phyloP scores from a whole-genome alignment of 2,329 filamentous ascomycete genomes.

The Sporothrix pallida region DNA sequence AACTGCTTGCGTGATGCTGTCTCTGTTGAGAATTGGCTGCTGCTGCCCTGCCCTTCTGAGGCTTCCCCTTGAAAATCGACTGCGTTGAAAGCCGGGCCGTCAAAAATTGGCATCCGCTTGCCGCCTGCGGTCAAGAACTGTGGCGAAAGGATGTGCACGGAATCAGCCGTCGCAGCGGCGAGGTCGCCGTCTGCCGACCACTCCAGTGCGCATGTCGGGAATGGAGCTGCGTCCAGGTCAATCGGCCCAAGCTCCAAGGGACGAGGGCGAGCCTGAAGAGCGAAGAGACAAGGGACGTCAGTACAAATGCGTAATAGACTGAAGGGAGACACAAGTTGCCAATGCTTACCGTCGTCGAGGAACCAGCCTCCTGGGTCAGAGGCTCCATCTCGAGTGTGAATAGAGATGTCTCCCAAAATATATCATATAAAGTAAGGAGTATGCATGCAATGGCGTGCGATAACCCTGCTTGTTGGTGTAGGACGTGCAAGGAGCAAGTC shows the following conservation, averaged over 20 bases:
- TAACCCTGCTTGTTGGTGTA: neutral
- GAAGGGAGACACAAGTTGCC: neutral
- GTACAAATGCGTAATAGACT: neutral
- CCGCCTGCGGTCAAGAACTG: constrained; percentile 46
- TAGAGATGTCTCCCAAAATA: too few species aligned
- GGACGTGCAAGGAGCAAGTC: too few species aligned
- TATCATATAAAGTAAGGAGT: too few species aligned
- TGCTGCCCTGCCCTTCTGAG: constrained; percentile 39
- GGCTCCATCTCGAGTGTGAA: neutral
- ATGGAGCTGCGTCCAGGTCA: constrained; percentile 42
- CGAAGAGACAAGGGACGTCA: neutral
- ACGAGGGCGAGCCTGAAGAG: neutral
- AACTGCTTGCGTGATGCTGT: constrained; percentile 43
- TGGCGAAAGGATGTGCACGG: constrained; percentile 57
- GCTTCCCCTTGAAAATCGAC: constrained; percentile 32
- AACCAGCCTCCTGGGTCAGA: neutral
- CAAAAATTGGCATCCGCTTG: constrained; percentile 29
- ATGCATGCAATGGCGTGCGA: too few species aligned
- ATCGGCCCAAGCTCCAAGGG: constrained; percentile 35
- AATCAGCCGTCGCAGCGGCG: constrained; percentile 62
- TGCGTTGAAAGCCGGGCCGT: constrained; percentile 32
- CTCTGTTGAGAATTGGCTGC: constrained; percentile 34
- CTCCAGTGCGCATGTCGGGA: constrained; percentile 44
- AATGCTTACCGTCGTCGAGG: neutral
- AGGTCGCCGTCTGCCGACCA: constrained; percentile 66